Evolutionary conservation across 768 basidiomycete genomes (phyloP).

Genomic region (Lactarius hatsudake): DNA sequence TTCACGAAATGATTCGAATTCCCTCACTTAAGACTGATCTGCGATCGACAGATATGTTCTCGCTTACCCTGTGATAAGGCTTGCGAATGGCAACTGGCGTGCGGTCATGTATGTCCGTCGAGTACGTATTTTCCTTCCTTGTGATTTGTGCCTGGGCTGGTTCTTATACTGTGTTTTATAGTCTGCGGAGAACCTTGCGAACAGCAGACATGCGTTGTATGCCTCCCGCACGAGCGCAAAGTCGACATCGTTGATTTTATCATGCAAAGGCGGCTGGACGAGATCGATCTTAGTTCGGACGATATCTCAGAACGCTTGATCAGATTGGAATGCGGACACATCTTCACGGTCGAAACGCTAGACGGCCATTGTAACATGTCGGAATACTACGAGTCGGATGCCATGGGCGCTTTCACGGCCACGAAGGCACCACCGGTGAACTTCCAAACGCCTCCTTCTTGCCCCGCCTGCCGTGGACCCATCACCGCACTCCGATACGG

Average conservation of each 20-base stretch:
- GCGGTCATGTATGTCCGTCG: constrained; percentile 41
- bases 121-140: constrained; percentile 28
- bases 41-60: constrained; percentile 35
- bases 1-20: background rate
- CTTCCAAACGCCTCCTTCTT: constrained; percentile 34
- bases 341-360: constrained; percentile 41
- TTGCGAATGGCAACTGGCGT: constrained; percentile 34
- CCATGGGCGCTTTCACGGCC: constrained; percentile 28
- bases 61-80: constrained; percentile 39
- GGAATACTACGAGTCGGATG: constrained; percentile 33
- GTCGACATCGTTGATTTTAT: constrained; percentile 39
- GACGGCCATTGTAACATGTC: constrained; percentile 37
- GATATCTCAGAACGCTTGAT: constrained; percentile 35
- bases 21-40: background rate
- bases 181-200: constrained; percentile 42
- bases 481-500: constrained; percentile 38
- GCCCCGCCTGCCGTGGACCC: constrained; percentile 38
- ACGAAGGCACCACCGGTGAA: constrained; percentile 33
- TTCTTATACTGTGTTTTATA: constrained; percentile 21
- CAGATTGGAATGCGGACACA: constrained; percentile 37
- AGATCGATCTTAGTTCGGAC: constrained; percentile 29
- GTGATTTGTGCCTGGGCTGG: background rate
- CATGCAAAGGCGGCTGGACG: constrained; percentile 33
- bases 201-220: constrained; percentile 35
- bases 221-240: constrained; percentile 30